Evolutionary conservation across 1,139 yeast genomes (phyloP), one percentile per base, ranked within the genome.

Genomic region (Suhomyces taliae): DNA sequence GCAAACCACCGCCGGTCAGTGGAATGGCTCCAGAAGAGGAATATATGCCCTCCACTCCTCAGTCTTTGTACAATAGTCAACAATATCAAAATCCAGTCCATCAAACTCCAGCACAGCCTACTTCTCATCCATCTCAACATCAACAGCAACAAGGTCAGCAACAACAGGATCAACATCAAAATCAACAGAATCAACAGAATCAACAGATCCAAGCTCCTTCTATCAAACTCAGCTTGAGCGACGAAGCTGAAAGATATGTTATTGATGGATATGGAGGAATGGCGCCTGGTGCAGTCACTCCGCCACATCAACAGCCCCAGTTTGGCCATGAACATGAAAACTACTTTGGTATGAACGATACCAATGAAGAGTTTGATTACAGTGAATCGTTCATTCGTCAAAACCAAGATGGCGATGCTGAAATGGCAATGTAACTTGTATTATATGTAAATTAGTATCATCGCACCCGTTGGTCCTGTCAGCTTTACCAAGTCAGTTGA

Each of bases 241-340:
- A 65, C 46, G 79, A 74, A 52, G 76, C 68, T 1, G 79, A 74
- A 52, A 57, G 59, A 35, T 74, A 74, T 52, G 76, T 74, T 4
- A 55, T 72, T 41, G 71, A 69, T 47, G 79, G 78, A 2, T 74
- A 73, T 50, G 62, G 57, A 37, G 43, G 34, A 27, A 31, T 37
- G 34, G 46, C 41, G 43, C 54, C 56, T 14, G 49, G 49, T 33
- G 56, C 50, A 40, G 49, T 48, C 7, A 53, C 59, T 27, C 57
- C 57, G 7, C 48, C 50, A 32, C 46, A 43, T 38, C 48, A 43
- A 8, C 50, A 44, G 40, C 24, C 12, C 7, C 53, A 48, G 44
- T 69, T 59, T 50, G 58, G 53, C 42, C 69, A 62, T 47, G 76
- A 72, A 50, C 77, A 69, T 27, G 76, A 72, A 48, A 67, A 72